phyloP scores from a whole-genome alignment of 2,329 filamentous ascomycete species.

The Aschersonia sp. region DNA sequence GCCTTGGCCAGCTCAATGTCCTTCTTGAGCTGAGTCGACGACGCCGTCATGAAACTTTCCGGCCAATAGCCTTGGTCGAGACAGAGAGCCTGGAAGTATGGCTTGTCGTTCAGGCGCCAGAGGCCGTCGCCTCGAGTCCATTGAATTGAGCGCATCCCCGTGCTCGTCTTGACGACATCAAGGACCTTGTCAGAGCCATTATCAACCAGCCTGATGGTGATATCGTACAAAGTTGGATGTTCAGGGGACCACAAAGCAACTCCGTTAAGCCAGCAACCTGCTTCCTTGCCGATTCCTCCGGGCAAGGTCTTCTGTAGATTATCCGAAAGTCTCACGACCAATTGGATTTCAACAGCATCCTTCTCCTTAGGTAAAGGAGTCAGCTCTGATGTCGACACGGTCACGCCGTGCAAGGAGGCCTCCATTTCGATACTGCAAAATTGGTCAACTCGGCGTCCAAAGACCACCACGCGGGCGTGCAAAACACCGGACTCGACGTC shows the following conservation, averaged over 20 bases:
- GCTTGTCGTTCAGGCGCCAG: conserved; percentile 42
- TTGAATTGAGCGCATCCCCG: conserved; percentile 44
- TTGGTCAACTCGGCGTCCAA: conserved; percentile 31
- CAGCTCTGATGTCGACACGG: conserved; percentile 27
- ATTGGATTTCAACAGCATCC: conserved; percentile 29
- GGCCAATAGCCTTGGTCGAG: conserved; percentile 54
- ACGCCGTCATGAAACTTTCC: conserved; percentile 43
- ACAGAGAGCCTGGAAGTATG: conserved; percentile 44
- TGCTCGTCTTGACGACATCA: conserved; percentile 44
- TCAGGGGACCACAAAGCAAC: conserved; percentile 51
- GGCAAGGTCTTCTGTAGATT: conserved; percentile 25
- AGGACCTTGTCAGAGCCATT: conserved; percentile 20
- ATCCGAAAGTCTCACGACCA: conserved; percentile 32
- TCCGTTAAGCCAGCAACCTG: conserved; percentile 32
- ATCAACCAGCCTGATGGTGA: conserved; percentile 37
- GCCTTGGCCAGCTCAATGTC: conserved; percentile 43
- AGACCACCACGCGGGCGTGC: conserved; percentile 32
- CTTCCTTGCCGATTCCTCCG: conserved; percentile 16
- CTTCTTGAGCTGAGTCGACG: conserved; percentile 26
- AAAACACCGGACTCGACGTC: conserved; percentile 37
- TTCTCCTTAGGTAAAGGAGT: conserved; percentile 32
- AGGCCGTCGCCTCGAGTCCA: conserved; percentile 44
- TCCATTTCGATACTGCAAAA: conserved; percentile 37
- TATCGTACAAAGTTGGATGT: conserved; percentile 39
- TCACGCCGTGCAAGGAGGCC: conserved; percentile 32